Base-by-base conservation (phyloP, 2,329 filamentous ascomycete genomes). In the Verticillium dahliae region DNA sequence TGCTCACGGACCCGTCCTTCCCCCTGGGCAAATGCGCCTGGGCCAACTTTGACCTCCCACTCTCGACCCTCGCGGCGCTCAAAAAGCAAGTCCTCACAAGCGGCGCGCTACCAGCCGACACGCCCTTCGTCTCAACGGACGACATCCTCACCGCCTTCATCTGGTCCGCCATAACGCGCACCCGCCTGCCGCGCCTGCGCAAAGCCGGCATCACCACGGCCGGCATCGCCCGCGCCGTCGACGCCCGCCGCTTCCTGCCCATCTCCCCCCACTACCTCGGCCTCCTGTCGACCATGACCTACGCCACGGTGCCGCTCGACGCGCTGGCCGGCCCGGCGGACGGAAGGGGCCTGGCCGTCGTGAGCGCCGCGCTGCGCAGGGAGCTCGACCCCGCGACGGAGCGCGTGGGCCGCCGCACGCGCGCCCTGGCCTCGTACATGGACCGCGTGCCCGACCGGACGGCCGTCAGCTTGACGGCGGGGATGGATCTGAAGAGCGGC, bases 101-200 rank as follows among this genome's bases (percentile, higher is more conserved):
- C 18, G 10, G 69, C 59, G 62, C 69, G 22, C 18, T 58, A 2
- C 56, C 66, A 4, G 45, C 41, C 1, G 62, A 62, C 2, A 27
- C 27, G 13, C 34, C 6, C n/a, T 84, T 75, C 63, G 68, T 85
- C 27, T 82, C 82, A 1, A 85, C 81, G 0, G 82, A 86, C 61
- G 83, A 86, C 66, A 73, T 76, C 3, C 69, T 85, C 14, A 79
- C 71, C 2, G 80, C 81, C 0, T 78, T 85, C 56, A 70, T 84
- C 60, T 85, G 80, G 80, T 74, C 80, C 62, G 73, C 72, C 0
- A 66, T 81, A 10, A 70, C 71, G 0, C 76, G 76, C 35, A 76
- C 73, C 0, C 77, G 83, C 14, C 66, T 73, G 0, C 62, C 70
- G 0, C 76, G 78, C 1, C 62, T 81, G 0, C 35, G 60, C 2